These are phyloP conservation scores for Myxozyma geophila DNA, from an alignment of 805 yeast genomes.

Conservation along the genomic window DNA sequence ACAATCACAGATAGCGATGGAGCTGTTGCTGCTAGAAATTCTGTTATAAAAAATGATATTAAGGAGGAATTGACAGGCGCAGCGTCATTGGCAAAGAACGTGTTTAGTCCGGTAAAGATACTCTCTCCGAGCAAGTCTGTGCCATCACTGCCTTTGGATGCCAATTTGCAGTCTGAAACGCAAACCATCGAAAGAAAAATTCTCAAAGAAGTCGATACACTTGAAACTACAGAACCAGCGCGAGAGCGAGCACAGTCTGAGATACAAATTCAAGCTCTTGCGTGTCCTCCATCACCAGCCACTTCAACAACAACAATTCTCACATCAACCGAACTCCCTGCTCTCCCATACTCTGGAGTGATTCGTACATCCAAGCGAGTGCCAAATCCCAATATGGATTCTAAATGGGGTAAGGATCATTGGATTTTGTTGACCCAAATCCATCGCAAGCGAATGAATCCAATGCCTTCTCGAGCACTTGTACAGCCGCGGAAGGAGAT, in stretches of 20 bases:
- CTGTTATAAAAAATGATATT: no score
- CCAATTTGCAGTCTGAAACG: background rate
- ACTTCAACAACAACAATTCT: conserved; percentile 7
- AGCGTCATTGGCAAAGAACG: no score
- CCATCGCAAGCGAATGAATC: conserved; percentile 29
- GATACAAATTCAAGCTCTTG: background rate
- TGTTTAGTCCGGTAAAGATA: no score
- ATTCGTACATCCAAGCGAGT: background rate
- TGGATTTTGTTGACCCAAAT: conserved; percentile 30
- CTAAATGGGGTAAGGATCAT: conserved; percentile 26
- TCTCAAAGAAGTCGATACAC: background rate
- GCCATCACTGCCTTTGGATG: no score
- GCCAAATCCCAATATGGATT: conserved; percentile 18
- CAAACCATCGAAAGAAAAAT: background rate
- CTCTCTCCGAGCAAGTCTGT: no score
- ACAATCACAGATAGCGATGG: background rate
- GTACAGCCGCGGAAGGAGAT: conserved; percentile 15
- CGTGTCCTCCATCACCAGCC: conserved; percentile 3
- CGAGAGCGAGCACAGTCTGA: background rate
- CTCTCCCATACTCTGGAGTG: conserved; percentile 4
- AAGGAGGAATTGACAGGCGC: no score
- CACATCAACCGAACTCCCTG: conserved; percentile 22
- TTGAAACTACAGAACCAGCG: no score
- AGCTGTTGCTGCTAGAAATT: background rate
- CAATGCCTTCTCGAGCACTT: conserved; percentile 24